These are phyloP conservation scores for Xylariaceae sp. DNA, from an alignment of 2,329 filamentous ascomycete genomes.

Conservation along the genomic window DNA sequence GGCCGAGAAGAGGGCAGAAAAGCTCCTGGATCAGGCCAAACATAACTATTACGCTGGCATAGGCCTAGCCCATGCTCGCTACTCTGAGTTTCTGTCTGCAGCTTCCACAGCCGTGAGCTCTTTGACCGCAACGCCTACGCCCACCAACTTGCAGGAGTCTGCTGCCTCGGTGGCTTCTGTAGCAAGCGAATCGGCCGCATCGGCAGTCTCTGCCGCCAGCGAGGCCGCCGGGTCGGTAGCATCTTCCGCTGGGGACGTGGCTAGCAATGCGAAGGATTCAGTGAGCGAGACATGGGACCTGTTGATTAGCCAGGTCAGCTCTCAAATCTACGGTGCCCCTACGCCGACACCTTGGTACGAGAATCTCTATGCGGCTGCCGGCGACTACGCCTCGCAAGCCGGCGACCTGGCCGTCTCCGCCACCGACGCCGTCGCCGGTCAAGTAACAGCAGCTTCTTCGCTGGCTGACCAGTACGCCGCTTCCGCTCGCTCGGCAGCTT, in stretches of 20 bases:
- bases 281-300: slow-evolving; percentile 54
- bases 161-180: slow-evolving; percentile 40
- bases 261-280: slow-evolving; percentile 34
- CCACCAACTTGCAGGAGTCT: slow-evolving; percentile 48
- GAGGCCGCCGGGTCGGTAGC: slow-evolving; percentile 43
- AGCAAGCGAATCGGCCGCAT: slow-evolving; percentile 41
- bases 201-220: slow-evolving; percentile 42
- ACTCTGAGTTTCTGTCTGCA: slow-evolving; percentile 67
- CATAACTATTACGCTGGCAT: slow-evolving; percentile 71
- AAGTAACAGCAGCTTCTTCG: slow-evolving; percentile 21
- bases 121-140: slow-evolving; percentile 53
- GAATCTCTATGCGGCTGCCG: slow-evolving; percentile 41
- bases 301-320: slow-evolving; percentile 59
- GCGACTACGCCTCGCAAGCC: slow-evolving; percentile 27
- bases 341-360: slow-evolving; percentile 54
- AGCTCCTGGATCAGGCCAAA: slow-evolving; percentile 56
- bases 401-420: slow-evolving; percentile 24
- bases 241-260: slow-evolving; percentile 42
- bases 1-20: slow-evolving; percentile 44
- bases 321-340: slow-evolving; percentile 64
- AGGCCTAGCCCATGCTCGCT: slow-evolving; percentile 72
- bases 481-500: slow-evolving; percentile 55
- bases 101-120: slow-evolving; percentile 65
- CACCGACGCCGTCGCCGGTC: slow-evolving; percentile 29
- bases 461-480: slow-evolving; percentile 52